Base-by-base conservation (phyloP, 371 early-diverging fungal genomes). In the Syncephalastrum racemosum region DNA sequence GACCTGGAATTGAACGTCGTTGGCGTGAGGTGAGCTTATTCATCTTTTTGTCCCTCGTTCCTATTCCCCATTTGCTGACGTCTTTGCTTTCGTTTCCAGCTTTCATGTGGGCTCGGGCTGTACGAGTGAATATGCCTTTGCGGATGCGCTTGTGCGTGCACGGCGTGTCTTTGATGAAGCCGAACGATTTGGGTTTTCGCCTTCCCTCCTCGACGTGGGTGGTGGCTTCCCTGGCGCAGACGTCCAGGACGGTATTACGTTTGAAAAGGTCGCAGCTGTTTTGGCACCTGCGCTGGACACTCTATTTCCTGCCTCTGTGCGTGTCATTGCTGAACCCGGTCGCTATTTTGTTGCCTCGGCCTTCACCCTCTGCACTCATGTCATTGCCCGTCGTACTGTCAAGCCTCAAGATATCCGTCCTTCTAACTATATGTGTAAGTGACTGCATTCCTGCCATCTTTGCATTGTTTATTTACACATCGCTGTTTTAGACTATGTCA, bases 71-170 rank as follows among this genome's bases (percentile, higher is more conserved):
- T 41, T 4, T 22, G 39, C 43, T 20, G 18, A 40, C 23, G 8
- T 44, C 18, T 20, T 24, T 2, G 19, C 31, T 50, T 46, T 19
- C 43, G n/a, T n/a, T n/a, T 12, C 42, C 45, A 78, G 89, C 58
- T 91, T 92, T 80, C 99, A 98, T 65, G 98, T 98, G 39, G 99
- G 99, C 41, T 88, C 89, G 62, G 97, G 97, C 5, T 96, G 97
- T 80, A 85, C 84, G 44, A 94, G 93, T 64, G 94, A 89, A 50
- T 63, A 81, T n/a, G 93, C 96, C 19, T 98, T 94, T 70, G 73
- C 80, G 27, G 96, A 97, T 66, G 99, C 99, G 22, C 90, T 98
- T 27, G 46, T 67, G 46, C 83, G 90, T 45, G 96, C 98, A 44
- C 85, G 90, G 31, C 63, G 70, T 41, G 95, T 93, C 3, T 96